Base-by-base conservation (phyloP, 2,329 filamentous ascomycete species). In the Fusarium virguliforme region DNA sequence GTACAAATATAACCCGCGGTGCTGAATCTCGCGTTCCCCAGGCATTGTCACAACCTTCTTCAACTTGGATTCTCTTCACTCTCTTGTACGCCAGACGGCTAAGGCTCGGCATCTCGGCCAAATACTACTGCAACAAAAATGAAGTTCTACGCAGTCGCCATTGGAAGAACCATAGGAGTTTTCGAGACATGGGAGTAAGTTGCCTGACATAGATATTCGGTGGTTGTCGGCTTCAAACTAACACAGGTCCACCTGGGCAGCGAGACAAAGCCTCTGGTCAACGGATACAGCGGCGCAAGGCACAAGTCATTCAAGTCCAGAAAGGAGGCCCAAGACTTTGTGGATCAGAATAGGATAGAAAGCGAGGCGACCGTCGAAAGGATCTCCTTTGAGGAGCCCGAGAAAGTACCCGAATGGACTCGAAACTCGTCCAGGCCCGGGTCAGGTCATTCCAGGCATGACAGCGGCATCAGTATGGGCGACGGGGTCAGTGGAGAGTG, bases 141-240 rank as follows among this genome's bases (percentile, higher is more conserved):
- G 28, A 38, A 48, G 13, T 67, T 34, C 26, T 64, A 67, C 24
- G 64, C 64, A 10, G 64, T 67, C 9, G 64, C 64, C 5, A 22
- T 64, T 8, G 64, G 64, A 7, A 64, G 32, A 4, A 13, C 18
- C 6, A 55, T 30, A 8, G 64, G 64, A 1, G 15, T 64, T 5
- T 64, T 60, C 6, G 30, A 51, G 0, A 34, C 50, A 1, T 67
- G 64, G 64, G 41, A 13, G 64, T 57, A 30, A 57, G 61, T 34
- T 12, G 7, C 18, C 26, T 41, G 38, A 41, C 15, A 24, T 13
- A 3, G 1, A 10, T 9, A 12, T 4, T 10, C 26, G 12, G 4
- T 2, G 18, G 18, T 18, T 18, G 24, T 48, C 7, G 22, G 26
- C 41, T 12, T 26, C 7, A 6, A 22, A 34, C 28, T 51, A 18